A percentile compares a stretch with the other conserved stretches of the same genome.
Evolutionary conservation across 768 basidiomycete genomes (phyloP).

Genomic region (Neoboletus magnificus): DNA sequence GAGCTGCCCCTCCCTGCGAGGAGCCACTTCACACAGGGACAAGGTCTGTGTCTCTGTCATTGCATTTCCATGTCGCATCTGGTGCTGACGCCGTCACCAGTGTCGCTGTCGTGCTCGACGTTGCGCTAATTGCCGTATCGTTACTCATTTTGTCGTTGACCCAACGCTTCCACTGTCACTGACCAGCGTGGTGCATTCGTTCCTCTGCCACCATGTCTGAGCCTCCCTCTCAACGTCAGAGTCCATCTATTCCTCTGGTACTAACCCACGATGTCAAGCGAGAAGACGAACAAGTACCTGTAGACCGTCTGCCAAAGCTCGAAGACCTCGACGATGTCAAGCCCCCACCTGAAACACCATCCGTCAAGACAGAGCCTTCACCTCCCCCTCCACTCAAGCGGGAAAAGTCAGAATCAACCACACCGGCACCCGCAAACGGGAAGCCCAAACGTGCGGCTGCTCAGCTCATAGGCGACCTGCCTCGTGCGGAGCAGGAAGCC

Average conservation of each 20-base stretch:
- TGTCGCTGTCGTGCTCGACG: slow-evolving; percentile 17
- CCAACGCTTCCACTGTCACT: slow-evolving; percentile 13
- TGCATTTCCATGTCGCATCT: slow-evolving; percentile 1
- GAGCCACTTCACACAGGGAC: slow-evolving; percentile 18
- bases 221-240: slow-evolving; percentile 28
- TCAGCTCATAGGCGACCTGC: slow-evolving; percentile 80
- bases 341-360: slow-evolving; percentile 26
- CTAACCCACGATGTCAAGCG: slow-evolving; percentile 11
- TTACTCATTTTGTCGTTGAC: slow-evolving; percentile 25
- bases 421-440: slow-evolving; percentile 34
- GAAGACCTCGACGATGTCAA: slow-evolving; percentile 26
- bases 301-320: slow-evolving; percentile 10
- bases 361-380: slow-evolving; percentile 29
- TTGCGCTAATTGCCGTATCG: slow-evolving; percentile 15
- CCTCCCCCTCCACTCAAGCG: slow-evolving; percentile 30
- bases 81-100: slow-evolving; percentile 15
- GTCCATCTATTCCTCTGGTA: slow-evolving; percentile 18
- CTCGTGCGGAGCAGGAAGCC: slow-evolving; percentile 71
- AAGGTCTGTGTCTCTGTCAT: slow-evolving; percentile 20
- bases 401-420: slow-evolving; percentile 35
- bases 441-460: slow-evolving; percentile 39
- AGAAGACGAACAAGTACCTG: slow-evolving; percentile 6
- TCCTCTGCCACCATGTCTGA: slow-evolving; percentile 29
- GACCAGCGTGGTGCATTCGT: slow-evolving; percentile 15
- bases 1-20: not conserved